Base-by-base conservation (phyloP, 2,329 filamentous ascomycete species). In the Cytospora paraplurivora region DNA sequence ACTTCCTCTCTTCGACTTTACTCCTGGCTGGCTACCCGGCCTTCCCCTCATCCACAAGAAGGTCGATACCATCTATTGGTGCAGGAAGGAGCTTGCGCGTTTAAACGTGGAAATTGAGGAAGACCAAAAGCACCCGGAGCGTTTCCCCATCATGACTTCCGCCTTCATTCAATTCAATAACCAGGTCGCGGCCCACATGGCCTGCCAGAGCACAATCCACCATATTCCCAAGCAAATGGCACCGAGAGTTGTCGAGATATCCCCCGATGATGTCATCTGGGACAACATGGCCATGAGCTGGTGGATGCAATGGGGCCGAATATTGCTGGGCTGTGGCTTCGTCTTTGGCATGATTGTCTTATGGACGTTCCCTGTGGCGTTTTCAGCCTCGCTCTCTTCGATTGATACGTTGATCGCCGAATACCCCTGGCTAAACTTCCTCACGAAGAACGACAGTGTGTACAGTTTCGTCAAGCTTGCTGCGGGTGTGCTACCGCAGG, bases 101-200 rank as follows among this genome's bases (percentile, higher is more conserved):
- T 80, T 98, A 19, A 99, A 98, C 69, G 72, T 93, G 59, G 93
- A 98, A 73, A 97, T 99, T 60, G 93, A 97, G 69, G 81, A 89
- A 52, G 95, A 98, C 68, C 95, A 99, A 73, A 84, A 89, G 59
- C 83, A 95, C 56, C 89, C 91, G 0, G 93, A 97, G 68, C 87
- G 89, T 5, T 98, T 92, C 67, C 93, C 94, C 0, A 78, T 93
- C 54, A 96, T 97, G 93, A 97, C 91, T 71, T 97, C 94, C 0
- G 95, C 95, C 0, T 99, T 99, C 70, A 93, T 99, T 66, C 95
- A 99, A 73, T 99, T 99, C 82, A 97, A 99, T 72, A 90, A 97
- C 72, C 95, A 99, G 74, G 91, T 97, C 1, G 93, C 94, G 7
- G 95, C 95, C 0, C 95, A 99, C 72, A 98, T 99, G 95, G 95